Conservation (phyloP, 495 filamentous ascomycete species). For the Aspergillus asperescens region DNA sequence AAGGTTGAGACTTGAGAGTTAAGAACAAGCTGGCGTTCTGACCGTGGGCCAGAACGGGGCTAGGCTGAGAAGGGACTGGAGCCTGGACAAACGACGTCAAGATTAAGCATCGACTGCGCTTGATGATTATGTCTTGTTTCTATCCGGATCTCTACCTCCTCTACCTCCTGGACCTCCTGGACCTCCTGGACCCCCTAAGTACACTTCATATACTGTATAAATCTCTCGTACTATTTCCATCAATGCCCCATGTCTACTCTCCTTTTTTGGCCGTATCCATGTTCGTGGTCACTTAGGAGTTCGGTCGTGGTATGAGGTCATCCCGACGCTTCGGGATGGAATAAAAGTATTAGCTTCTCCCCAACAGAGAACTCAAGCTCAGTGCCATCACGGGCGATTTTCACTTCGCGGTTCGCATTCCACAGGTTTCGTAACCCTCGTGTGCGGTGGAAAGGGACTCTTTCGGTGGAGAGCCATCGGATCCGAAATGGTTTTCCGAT, state of each 20-base stretch:
- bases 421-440: constrained; percentile 88
- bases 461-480: constrained; percentile 82
- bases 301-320: neutral
- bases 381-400: constrained; percentile 93
- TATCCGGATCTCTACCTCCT: constrained; percentile 2
- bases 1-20: too few species aligned
- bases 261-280: neutral
- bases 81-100: neutral
- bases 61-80: constrained; percentile 4
- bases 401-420: constrained; percentile 95
- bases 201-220: constrained; percentile 10
- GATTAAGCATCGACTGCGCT: neutral
- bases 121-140: neutral
- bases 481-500: constrained; percentile 94
- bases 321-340: constrained; percentile 44
- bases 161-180: too few species aligned
- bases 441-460: constrained; percentile 87
- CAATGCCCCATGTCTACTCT: neutral
- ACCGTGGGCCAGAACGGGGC: constrained; percentile 18
- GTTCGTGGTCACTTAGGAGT: neutral
- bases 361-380: constrained; percentile 86
- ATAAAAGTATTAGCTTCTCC: constrained; percentile 69
- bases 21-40: neutral
- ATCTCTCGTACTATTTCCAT: constrained; percentile 3
- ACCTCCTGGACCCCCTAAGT: too few species aligned